These are phyloP conservation scores for Closterium sp. DNA, from an alignment of 139 green algal genomes.

Conservation along the genomic window DNA sequence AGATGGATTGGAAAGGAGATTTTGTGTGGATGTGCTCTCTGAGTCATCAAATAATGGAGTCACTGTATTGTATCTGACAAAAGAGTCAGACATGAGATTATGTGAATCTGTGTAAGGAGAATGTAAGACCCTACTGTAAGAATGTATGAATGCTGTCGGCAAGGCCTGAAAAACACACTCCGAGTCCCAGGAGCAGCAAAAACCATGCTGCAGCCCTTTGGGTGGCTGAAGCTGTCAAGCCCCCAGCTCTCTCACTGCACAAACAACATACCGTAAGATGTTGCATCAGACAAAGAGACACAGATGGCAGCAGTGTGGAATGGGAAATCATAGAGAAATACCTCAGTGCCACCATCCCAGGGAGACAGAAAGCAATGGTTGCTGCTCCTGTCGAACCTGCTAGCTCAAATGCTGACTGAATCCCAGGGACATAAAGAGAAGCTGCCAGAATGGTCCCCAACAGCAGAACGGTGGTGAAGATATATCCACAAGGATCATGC, in stretches of 20 bases:
- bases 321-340: background rate
- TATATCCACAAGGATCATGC: background rate
- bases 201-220: background rate
- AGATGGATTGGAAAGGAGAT: background rate
- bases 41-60: background rate
- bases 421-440: slow-evolving; percentile 19
- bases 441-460: background rate
- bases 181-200: background rate
- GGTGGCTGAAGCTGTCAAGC: background rate
- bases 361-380: slow-evolving; percentile 21
- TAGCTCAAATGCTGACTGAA: slow-evolving; percentile 23
- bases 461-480: background rate
- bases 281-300: background rate
- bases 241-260: background rate
- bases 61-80: background rate
- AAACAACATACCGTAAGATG: background rate
- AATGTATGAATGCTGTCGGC: background rate
- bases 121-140: background rate
- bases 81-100: background rate
- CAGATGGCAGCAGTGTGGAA: background rate
- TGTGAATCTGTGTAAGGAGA: background rate
- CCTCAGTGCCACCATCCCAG: slow-evolving; percentile 14
- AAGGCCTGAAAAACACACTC: background rate
- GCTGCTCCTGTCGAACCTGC: background rate
- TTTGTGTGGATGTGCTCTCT: background rate